Base-by-base conservation (phyloP, 768 basidiomycete genomes). In the Lanmaoa rubissima region DNA sequence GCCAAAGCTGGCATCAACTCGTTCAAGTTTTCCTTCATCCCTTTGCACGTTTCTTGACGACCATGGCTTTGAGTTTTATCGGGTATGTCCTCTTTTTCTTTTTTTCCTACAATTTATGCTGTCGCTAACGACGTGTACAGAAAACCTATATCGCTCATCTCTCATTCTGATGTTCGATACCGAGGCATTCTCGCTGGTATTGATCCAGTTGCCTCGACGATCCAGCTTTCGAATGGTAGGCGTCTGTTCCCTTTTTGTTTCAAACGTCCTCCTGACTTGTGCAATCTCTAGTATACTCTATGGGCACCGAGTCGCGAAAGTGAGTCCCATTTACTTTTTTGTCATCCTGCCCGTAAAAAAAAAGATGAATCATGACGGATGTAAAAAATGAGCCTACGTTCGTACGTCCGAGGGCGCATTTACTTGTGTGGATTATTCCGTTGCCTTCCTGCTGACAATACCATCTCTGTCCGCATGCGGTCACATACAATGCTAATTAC, bases 131-230 rank as follows among this genome's bases (percentile, higher is more conserved):
- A 32, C 50, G 48, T n/a, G 32, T 21, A 13, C 73, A 91, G 90
- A 71, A 92, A 92, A 80, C 83, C 88, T 11, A 94, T 94, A 56
- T 92, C 92, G 55, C 86, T 94, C 68, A 88, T 92, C 71, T 93
- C 92, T 55, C 89, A 92, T 71, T 91, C 90, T 49, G 92, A 92
- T 82, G 89, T 94, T 58, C 87, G 92, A 54, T 94, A 94, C 75
- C 82, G 90, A 61, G 92, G 92, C 58, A 92, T 90, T 59, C 79
- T 94, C 46, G 89, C 89, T 48, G 90, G 90, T 39, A 92, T 94
- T 66, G 90, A 93, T 75, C 87, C 92, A 35, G 82, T 77, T 59
- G 88, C 88, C 48, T 91, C 90, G 12, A 94, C 92, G 4, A 94
- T 94, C 61, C 88, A 90, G 69, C 81, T 94, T 38, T 90, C 88